These are phyloP conservation scores for Myriosclerotinia scirpicola DNA, from an alignment of 2,329 filamentous ascomycete species.

Conservation along the genomic window DNA sequence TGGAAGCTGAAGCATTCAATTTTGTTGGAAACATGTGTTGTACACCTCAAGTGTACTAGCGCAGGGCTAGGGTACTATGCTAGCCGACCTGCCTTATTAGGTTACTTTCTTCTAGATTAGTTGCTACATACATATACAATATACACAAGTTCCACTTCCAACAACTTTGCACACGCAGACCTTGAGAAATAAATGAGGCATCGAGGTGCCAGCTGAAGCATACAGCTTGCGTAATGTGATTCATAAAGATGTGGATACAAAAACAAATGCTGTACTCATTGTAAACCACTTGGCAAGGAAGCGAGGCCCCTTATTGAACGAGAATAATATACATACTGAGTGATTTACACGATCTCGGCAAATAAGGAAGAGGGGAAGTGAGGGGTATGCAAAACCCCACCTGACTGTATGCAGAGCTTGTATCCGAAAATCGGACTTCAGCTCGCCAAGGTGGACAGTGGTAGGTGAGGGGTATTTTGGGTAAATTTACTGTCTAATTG, in stretches of 20 bases:
- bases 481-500: neutral
- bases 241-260: neutral
- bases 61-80: no score
- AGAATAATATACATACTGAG: neutral
- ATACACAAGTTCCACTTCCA: no score
- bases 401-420: neutral
- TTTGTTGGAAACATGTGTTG: no score
- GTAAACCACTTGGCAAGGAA: neutral
- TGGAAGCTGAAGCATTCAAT: no score
- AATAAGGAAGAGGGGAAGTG: neutral
- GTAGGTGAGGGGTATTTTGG: neutral
- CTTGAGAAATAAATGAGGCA: no score
- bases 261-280: neutral
- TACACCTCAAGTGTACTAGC: no score
- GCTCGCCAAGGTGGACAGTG: neutral
- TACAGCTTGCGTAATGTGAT: neutral
- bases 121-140: no score
- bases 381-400: neutral
- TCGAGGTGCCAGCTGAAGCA: no score
- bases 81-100: no score
- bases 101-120: no score
- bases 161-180: no score
- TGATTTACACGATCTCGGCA: neutral
- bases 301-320: neutral
- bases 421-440: neutral